Evolutionary conservation across 352 stramenopile genomes (phyloP).

Genomic region (Aphanomyces euteiches): DNA sequence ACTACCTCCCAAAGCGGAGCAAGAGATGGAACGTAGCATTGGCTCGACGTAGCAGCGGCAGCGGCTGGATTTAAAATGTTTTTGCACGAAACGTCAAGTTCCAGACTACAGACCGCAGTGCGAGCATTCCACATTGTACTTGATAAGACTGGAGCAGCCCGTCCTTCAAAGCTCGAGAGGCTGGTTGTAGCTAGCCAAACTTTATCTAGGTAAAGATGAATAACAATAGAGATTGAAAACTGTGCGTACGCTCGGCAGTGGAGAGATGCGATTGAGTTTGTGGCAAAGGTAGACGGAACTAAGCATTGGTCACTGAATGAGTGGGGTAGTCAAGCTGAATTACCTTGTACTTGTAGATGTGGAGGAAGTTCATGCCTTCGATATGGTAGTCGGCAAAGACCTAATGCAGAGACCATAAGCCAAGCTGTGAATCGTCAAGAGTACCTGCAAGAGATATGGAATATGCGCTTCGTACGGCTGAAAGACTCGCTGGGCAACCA

Average conservation of each 20-base stretch:
- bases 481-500: conserved; percentile 63
- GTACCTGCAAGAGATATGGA: conserved; percentile 83
- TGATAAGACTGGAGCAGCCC: conserved; percentile 34
- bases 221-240: too few relatives aligned
- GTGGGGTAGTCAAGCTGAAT: not conserved
- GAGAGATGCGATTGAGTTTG: conserved; percentile 2
- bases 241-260: too few relatives aligned
- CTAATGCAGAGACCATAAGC: conserved; percentile 32
- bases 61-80: conserved; percentile 63
- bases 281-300: conserved; percentile 2
- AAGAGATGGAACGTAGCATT: conserved; percentile 70
- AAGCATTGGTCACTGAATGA: not conserved
- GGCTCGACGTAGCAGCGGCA: conserved; percentile 39
- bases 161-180: conserved; percentile 32
- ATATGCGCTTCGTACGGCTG: conserved; percentile 88
- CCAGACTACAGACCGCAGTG: conserved; percentile 31
- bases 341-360: conserved; percentile 67
- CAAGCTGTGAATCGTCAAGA: not conserved
- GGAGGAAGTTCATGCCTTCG: conserved; percentile 86
- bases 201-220: not conserved
- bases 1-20: conserved; percentile 78
- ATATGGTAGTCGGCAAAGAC: conserved; percentile 91
- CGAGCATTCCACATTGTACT: conserved; percentile 32
- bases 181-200: conserved; percentile 35
- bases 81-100: conserved; percentile 62